Conservation (phyloP, 495 filamentous ascomycete genomes). For the Aspergillus funiculosus region DNA sequence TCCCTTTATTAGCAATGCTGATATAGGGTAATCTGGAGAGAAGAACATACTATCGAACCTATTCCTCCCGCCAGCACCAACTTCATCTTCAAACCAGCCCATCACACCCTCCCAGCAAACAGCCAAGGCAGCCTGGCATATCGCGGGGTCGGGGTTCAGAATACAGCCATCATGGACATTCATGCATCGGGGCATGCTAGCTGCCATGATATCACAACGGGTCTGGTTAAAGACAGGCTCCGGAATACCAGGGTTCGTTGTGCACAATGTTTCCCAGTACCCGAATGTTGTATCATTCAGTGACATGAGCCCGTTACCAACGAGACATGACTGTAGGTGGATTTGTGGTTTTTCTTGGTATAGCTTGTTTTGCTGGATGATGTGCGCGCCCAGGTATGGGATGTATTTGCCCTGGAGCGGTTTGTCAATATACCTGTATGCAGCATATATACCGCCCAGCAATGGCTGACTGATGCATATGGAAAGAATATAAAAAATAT, state of each 20-base stretch:
- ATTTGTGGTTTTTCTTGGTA: constrained; percentile 28
- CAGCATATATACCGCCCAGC: no score
- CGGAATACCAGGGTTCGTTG: constrained; percentile 35
- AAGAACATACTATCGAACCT: constrained; percentile 35
- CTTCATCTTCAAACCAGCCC: constrained; percentile 32
- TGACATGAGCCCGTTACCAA: constrained; percentile 38
- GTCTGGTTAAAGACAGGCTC: constrained; percentile 40
- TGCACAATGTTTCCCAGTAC: constrained; percentile 44
- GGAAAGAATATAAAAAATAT: not conserved
- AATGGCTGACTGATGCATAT: no score
- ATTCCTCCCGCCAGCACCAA: constrained; percentile 32
- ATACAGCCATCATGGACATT: constrained; percentile 29
- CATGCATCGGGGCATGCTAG: constrained; percentile 39
- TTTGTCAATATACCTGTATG: no score
- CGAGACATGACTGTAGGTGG: constrained; percentile 31
- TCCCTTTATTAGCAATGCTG: not conserved
- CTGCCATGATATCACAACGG: constrained; percentile 39
- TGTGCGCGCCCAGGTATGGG: constrained; percentile 30
- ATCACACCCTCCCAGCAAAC: constrained; percentile 33
- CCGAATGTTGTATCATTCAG: constrained; percentile 30
- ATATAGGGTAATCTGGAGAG: not conserved
- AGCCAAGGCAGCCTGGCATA: constrained; percentile 24
- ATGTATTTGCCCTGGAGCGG: constrained; percentile 32
- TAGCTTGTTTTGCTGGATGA: constrained; percentile 30
- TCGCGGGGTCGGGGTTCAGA: constrained; percentile 23